Evolutionary conservation across 352 stramenopile genomes (phyloP).

Genomic region (Aphanomyces invadans): DNA sequence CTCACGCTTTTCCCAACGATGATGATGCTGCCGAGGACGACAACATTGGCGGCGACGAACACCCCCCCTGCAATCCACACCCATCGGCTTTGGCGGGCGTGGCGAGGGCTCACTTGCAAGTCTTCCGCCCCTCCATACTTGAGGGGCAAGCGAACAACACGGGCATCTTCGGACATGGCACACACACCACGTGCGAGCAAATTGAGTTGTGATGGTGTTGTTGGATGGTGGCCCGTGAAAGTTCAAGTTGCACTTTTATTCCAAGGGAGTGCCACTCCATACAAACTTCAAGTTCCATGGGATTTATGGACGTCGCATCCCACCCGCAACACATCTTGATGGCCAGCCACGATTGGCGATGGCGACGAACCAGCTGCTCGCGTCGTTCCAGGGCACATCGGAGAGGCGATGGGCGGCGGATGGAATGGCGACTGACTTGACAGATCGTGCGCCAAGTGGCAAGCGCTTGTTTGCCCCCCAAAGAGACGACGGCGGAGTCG

Average conservation of each 20-base stretch:
- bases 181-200: neutral
- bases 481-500: too few relatives aligned
- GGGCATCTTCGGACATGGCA: neutral
- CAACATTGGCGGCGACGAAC: neutral
- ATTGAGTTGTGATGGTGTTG: neutral
- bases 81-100: neutral
- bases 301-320: too few relatives aligned
- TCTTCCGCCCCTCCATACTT: neutral
- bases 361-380: too few relatives aligned
- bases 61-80: neutral
- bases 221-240: neutral
- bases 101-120: conserved; percentile 4
- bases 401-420: too few relatives aligned
- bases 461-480: too few relatives aligned
- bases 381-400: too few relatives aligned
- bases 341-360: too few relatives aligned
- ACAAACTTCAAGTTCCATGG: too few relatives aligned
- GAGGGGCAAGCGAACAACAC: neutral
- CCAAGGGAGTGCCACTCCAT: too few relatives aligned
- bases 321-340: too few relatives aligned
- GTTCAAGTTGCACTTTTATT: neutral
- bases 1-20: neutral
- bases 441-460: too few relatives aligned
- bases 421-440: too few relatives aligned
- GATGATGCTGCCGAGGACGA: conserved; percentile 4